phyloP scores from a whole-genome alignment of 208 protist species.

The Leishmania mexicana region DNA sequence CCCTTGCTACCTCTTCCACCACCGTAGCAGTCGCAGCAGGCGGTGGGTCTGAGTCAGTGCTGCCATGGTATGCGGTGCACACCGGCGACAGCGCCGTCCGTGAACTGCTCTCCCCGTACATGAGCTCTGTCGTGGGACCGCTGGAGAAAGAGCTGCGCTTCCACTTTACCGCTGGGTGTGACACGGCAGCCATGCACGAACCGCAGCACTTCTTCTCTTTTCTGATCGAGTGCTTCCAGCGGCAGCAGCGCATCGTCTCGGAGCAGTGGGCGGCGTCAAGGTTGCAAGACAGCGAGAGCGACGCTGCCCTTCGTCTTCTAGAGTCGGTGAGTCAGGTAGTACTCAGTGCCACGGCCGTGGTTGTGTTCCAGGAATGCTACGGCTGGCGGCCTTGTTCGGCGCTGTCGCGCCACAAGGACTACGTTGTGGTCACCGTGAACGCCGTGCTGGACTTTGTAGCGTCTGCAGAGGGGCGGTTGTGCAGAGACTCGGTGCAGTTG shows the following conservation, averaged over 20 bases:
- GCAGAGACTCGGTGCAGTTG: constrained; percentile 15
- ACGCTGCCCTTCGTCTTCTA: constrained; percentile 9
- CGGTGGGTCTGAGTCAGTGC: neutral
- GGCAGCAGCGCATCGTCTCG: constrained; percentile 20
- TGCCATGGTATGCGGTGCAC: constrained; percentile 7
- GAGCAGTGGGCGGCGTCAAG: neutral
- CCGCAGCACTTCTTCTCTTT: constrained; percentile 84
- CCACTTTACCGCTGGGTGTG: constrained; percentile 57
- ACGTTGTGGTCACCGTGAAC: constrained; percentile 41
- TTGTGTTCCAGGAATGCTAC: constrained; percentile 56
- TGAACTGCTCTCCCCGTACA: constrained; percentile 40
- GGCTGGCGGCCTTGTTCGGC: constrained; percentile 39
- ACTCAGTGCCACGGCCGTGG: constrained; percentile 32
- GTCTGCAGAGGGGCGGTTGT: constrained; percentile 18
- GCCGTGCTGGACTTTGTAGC: constrained; percentile 44
- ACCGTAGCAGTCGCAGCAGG: neutral
- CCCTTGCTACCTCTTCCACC: neutral
- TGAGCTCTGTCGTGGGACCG: constrained; percentile 32
- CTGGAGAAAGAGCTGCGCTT: constrained; percentile 68
- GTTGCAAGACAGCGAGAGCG: neutral
- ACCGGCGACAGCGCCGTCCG: constrained; percentile 5
- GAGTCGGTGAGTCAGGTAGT: constrained; percentile 11
- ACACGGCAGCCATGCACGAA: constrained; percentile 48
- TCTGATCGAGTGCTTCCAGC: constrained; percentile 41
- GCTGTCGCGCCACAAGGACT: constrained; percentile 27